phyloP scores from a whole-genome alignment of 148 eudicot species.

The Vaccinium macrocarpon region DNA sequence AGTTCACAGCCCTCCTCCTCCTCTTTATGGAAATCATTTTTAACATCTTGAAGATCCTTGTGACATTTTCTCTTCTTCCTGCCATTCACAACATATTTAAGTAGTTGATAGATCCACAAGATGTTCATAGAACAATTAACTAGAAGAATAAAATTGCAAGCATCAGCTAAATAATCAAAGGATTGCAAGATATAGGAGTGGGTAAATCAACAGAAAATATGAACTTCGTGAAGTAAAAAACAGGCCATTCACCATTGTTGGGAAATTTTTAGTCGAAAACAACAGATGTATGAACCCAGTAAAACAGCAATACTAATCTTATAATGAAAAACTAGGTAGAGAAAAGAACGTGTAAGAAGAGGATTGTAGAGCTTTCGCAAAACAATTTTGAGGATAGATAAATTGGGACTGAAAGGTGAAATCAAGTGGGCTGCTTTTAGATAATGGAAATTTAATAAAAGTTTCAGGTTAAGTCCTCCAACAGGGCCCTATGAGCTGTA shows the following conservation, averaged over 20 bases:
- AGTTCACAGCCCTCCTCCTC: constrained; percentile 20
- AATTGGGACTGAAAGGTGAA: neutral
- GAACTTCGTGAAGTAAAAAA: neutral
- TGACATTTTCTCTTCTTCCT: constrained; percentile 59
- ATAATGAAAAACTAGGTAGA: neutral
- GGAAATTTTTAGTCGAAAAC: neutral
- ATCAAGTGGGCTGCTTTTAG: neutral
- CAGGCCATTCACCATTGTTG: neutral
- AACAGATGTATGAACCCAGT: neutral
- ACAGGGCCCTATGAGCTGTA: neutral
- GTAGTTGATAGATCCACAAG: neutral
- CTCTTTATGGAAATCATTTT: constrained; percentile 27
- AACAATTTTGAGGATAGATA: neutral
- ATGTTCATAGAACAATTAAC: neutral
- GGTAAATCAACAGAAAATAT: neutral
- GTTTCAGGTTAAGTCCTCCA: neutral
- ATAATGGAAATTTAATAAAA: neutral
- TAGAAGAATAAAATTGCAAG: neutral
- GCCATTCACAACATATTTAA: constrained; percentile 16
- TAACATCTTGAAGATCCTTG: constrained; percentile 26
- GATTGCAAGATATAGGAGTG: neutral
- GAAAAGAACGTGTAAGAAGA: neutral
- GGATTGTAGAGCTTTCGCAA: neutral
- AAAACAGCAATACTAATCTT: neutral
- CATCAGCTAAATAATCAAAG: neutral